Percentiles rank a stretch among this genome's conserved stretches.
phyloP scores from a whole-genome alignment of 768 basidiomycete genomes.

The Lactarius psammicola region DNA sequence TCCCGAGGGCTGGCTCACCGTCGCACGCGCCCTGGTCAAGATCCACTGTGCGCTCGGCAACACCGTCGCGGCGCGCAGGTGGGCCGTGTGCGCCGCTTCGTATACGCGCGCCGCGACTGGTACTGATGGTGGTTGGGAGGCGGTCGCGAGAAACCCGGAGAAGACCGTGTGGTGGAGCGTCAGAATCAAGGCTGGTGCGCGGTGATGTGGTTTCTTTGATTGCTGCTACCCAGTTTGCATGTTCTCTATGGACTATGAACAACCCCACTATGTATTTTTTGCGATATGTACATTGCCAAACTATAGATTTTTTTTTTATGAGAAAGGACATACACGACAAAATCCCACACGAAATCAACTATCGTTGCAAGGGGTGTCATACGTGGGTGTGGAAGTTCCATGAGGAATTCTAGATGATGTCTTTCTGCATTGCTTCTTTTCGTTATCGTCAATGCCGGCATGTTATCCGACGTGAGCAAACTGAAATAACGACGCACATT shows the following conservation, averaged over 20 bases:
- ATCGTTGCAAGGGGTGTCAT: background rate
- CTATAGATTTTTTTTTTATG: background rate
- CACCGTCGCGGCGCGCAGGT: constrained; percentile 10
- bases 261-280: background rate
- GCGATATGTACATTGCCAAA: background rate
- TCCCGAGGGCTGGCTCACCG: constrained; percentile 14
- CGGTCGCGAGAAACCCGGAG: constrained; percentile 16
- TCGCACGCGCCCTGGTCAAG: constrained; percentile 11
- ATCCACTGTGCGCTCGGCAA: constrained; percentile 13
- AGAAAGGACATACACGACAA: background rate
- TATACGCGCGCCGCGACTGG: constrained; percentile 18
- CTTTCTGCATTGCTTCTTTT: background rate
- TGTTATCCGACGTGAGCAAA: background rate
- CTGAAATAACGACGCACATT: background rate
- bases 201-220: background rate
- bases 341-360: background rate
- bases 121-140: constrained; percentile 22
- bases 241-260: background rate
- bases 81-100: constrained; percentile 22
- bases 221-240: background rate
- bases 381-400: background rate
- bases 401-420: background rate
- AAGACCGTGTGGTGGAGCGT: constrained; percentile 20
- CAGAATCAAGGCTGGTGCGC: background rate
- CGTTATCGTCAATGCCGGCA: background rate